Evolutionary conservation across 176 grass and related monocot genomes (phyloP).

Genomic region (Bonia amplexicaulis): DNA sequence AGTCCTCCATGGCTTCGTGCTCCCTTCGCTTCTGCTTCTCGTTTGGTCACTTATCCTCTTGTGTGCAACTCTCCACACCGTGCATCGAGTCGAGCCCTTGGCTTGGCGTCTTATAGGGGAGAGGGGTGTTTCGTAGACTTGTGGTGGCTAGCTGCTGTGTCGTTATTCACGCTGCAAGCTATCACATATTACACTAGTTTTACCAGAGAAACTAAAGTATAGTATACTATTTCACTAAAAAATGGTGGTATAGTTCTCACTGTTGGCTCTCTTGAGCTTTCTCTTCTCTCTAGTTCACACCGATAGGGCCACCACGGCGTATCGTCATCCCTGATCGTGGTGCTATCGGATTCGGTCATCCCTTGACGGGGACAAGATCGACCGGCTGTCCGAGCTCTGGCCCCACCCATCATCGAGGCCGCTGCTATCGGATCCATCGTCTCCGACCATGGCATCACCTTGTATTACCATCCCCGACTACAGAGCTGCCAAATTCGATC

Average conservation of each 20-base stretch:
- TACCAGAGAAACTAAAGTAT: too few species aligned
- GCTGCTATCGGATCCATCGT: too few species aligned
- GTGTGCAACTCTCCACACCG: background rate
- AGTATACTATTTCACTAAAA: too few species aligned
- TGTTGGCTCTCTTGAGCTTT: too few species aligned
- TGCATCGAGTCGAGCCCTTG: background rate
- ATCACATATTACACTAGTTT: background rate
- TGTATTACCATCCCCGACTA: too few species aligned
- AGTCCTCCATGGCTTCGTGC: conserved; percentile 36
- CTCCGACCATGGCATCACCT: rapidly evolving
- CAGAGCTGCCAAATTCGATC: too few species aligned
- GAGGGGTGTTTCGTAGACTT: background rate
- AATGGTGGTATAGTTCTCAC: too few species aligned
- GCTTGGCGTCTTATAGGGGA: conserved; percentile 5
- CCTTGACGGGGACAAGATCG: too few species aligned
- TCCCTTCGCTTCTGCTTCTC: background rate
- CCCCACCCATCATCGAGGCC: too few species aligned
- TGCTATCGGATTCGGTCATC: too few species aligned
- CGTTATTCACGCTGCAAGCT: background rate
- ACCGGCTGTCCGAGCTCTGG: rapidly evolving
- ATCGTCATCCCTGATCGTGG: rapidly evolving
- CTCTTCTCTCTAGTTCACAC: too few species aligned
- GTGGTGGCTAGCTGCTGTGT: background rate
- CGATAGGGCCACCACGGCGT: too few species aligned
- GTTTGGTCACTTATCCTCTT: background rate